phyloP scores from a whole-genome alignment of 1,284 basidiomycete species.

The Schizopora paradoxa region DNA sequence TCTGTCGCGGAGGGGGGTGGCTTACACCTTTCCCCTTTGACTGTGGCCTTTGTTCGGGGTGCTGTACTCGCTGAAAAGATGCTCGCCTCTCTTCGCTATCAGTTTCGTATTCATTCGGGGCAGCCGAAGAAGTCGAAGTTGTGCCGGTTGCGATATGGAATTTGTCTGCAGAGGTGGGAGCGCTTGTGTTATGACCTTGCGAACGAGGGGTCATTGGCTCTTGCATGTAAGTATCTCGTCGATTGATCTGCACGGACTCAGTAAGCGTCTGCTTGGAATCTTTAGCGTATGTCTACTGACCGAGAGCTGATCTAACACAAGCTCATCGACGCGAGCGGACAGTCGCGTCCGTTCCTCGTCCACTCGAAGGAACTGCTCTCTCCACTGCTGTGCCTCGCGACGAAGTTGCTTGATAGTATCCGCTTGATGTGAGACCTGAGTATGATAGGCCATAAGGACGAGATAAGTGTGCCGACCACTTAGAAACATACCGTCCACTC shows the following conservation, averaged over 20 bases:
- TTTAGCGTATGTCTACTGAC: conserved; percentile 8
- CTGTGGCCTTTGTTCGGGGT: not conserved
- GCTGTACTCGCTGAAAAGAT: not conserved
- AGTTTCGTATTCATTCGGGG: conserved; percentile 10
- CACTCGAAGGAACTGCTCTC: conserved; percentile 54
- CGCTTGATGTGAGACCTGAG: conserved; percentile 50
- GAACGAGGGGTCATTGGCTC: conserved; percentile 17
- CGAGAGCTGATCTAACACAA: conserved; percentile 42
- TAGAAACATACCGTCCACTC: conserved; percentile 45
- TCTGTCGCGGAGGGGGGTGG: conserved; percentile 14
- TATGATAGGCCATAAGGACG: conserved; percentile 1
- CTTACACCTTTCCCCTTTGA: not conserved
- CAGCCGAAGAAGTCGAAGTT: not conserved
- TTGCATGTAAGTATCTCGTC: conserved; percentile 11
- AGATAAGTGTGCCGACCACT: not conserved
- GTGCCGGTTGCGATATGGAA: too few relatives aligned
- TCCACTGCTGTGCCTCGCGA: conserved; percentile 62
- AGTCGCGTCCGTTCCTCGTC: conserved; percentile 50
- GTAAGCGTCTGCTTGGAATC: not conserved
- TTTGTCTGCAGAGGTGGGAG: conserved; percentile 3
- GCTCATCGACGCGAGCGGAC: conserved; percentile 49
- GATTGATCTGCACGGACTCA: conserved; percentile 7
- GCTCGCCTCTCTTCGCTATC: conserved; percentile 9
- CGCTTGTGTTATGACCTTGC: conserved; percentile 9
- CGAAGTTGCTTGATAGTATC: conserved; percentile 56